Base-by-base conservation (phyloP, 495 filamentous ascomycete genomes). In the Saxophila tyrrhenica region DNA sequence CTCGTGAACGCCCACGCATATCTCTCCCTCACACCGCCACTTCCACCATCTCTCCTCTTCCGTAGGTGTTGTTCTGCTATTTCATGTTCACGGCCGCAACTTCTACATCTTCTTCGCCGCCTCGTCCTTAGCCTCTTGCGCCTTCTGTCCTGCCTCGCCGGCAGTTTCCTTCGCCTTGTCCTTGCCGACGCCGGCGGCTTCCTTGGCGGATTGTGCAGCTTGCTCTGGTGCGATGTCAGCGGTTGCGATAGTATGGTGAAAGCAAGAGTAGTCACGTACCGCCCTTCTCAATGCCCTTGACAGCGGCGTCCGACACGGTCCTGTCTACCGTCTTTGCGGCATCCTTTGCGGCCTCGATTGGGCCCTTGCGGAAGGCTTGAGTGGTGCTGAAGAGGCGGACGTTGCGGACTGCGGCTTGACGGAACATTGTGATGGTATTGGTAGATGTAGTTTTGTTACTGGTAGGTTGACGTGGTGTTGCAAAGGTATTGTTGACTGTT, bases 271-370 rank as follows among this genome's bases (percentile, higher is more conserved):
- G 22, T 13, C 9, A 43, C 59, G 3, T 59, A 62, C 60, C 71
- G 25, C 78, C 75, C 38, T 68, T 76, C 64, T 84, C 73, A 55
- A 84, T 82, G 21, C 80, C 80, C 72, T 78, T 78, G 2, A 82
- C 75, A 11, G 74, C 75, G 0, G 66, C 74, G 64, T 78, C 70
- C 1, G 77, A 72, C n/a, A 79, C 67, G 2, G 65, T 67, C 48
- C 72, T 65, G 62, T 84, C 78, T 19, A 76, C 77, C 48, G 69
- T 70, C 67, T 83, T 78, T 19, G 76, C 59, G 0, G 77, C 74
- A 25, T 81, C 77, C 66, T 81, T 82, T 49, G 72, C 72, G 1
- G 69, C 58, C 22, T 81, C 78, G 13, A 75, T 55, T 32, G 74
- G 55, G 23, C 52, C 35, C 56, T 70, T 70, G 39, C 63, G 62